Conservation (phyloP, 768 basidiomycete species). For the Plicaturopsis crispa region DNA sequence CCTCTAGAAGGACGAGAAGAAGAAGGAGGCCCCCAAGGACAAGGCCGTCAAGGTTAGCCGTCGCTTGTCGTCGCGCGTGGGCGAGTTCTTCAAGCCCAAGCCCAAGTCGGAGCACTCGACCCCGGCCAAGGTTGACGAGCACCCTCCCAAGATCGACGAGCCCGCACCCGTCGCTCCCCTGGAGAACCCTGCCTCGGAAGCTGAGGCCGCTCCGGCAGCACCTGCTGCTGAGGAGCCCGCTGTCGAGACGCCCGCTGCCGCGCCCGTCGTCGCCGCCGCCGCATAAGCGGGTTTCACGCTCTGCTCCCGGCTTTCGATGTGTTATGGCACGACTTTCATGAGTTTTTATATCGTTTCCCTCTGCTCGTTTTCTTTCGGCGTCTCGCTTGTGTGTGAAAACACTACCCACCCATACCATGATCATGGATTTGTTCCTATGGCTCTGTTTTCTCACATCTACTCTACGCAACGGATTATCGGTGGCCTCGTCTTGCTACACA, state of each 20-base stretch:
- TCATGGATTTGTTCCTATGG: slow-evolving; percentile 27
- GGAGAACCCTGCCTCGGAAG: slow-evolving; percentile 63
- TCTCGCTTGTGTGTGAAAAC: slow-evolving; percentile 31
- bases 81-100: slow-evolving; percentile 76
- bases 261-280: slow-evolving; percentile 70
- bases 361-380: slow-evolving; percentile 25
- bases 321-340: slow-evolving; percentile 39
- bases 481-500: slow-evolving; percentile 40
- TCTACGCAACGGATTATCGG: slow-evolving; percentile 56
- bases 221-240: slow-evolving; percentile 17
- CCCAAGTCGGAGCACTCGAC: slow-evolving; percentile 54
- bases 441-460: slow-evolving; percentile 25
- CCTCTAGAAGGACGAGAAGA: slow-evolving; percentile 37
- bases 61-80: slow-evolving; percentile 78
- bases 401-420: slow-evolving; percentile 29
- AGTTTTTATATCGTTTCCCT: slow-evolving; percentile 16
- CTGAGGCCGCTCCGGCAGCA: slow-evolving; percentile 24
- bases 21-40: slow-evolving; percentile 37
- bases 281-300: slow-evolving; percentile 44
- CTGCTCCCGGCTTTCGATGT: slow-evolving; percentile 15
- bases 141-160: slow-evolving; percentile 85
- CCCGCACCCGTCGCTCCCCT: slow-evolving; percentile 77
- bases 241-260: slow-evolving; percentile 37
- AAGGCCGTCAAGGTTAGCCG: slow-evolving; percentile 65
- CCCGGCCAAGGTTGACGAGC: slow-evolving; percentile 81